Conservation (phyloP, 1,139 yeast genomes). For the Protomyces gravidus region DNA sequence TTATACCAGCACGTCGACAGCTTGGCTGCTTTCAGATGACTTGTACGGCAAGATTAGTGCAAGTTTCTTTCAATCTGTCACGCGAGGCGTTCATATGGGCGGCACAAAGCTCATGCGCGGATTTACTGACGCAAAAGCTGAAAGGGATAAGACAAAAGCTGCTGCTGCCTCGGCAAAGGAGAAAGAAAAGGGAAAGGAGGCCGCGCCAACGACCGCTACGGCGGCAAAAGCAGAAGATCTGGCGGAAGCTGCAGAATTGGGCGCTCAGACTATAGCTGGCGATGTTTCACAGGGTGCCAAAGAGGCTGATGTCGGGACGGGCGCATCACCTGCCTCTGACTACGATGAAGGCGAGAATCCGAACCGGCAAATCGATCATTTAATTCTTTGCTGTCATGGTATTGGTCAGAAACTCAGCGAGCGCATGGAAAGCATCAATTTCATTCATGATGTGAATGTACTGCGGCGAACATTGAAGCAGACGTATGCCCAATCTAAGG, state of each 20-base stretch:
- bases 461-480: conserved; percentile 47
- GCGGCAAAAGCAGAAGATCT: background rate
- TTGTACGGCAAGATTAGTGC: conserved; percentile 36
- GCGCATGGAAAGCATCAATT: conserved; percentile 73
- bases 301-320: conserved; percentile 28
- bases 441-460: conserved; percentile 76
- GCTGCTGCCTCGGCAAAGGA: background rate
- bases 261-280: conserved; percentile 2
- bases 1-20: conserved; percentile 35
- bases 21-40: conserved; percentile 36
- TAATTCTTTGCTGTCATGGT: conserved; percentile 84
- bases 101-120: conserved; percentile 37
- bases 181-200: background rate
- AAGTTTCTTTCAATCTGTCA: conserved; percentile 34
- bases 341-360: conserved; percentile 24
- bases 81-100: conserved; percentile 36
- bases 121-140: conserved; percentile 30
- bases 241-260: background rate
- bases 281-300: conserved; percentile 28
- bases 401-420: conserved; percentile 86
- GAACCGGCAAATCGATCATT: conserved; percentile 62
- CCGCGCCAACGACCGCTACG: background rate
- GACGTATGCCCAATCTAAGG: conserved; percentile 35
- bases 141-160: background rate
- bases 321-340: conserved; percentile 29